A percentile compares a stretch with the other conserved stretches of the same genome.
These are phyloP conservation scores for Aspergillus carbonarius DNA, from an alignment of 2,329 filamentous ascomycete genomes.

Conservation along the genomic window DNA sequence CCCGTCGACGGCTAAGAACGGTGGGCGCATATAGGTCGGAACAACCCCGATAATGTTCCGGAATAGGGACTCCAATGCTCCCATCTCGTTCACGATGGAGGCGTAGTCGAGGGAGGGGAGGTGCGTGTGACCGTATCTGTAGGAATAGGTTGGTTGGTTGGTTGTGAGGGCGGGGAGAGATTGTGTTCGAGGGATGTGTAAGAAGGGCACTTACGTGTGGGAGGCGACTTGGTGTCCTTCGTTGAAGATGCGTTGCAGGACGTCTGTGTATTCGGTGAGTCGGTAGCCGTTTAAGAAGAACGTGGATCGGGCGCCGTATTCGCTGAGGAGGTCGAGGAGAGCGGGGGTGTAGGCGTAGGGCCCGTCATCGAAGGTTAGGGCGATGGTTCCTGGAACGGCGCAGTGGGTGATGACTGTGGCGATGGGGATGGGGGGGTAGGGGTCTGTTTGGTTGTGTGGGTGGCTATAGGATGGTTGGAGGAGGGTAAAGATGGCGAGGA, in stretches of 20 bases:
- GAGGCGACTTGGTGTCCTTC: slow-evolving; percentile 50
- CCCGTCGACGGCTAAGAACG: slow-evolving; percentile 41
- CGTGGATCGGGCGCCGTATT: slow-evolving; percentile 60
- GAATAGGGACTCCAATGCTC: slow-evolving; percentile 41
- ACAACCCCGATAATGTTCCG: slow-evolving; percentile 42
- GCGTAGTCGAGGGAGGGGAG: slow-evolving; percentile 35
- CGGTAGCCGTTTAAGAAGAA: slow-evolving; percentile 60
- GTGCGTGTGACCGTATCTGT: slow-evolving; percentile 42
- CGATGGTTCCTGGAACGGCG: slow-evolving; percentile 54
- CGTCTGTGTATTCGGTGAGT: slow-evolving; percentile 23
- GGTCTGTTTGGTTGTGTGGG: background rate
- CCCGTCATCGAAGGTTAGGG: slow-evolving; percentile 66
- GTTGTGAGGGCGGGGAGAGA: no score
- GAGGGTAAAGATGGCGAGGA: slow-evolving; percentile 3
- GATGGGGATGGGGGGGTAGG: slow-evolving; percentile 19
- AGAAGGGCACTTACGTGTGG: slow-evolving; percentile 47
- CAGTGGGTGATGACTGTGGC: slow-evolving; percentile 48
- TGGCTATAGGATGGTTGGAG: background rate
- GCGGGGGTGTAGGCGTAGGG: slow-evolving; percentile 59
- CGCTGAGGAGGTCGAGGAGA: slow-evolving; percentile 57
- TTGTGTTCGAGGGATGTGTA: no score
- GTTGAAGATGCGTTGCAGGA: slow-evolving; percentile 29
- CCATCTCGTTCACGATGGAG: slow-evolving; percentile 42
- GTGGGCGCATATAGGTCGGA: slow-evolving; percentile 51
- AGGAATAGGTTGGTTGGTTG: background rate